Conservation (phyloP, 768 basidiomycete genomes). For the Crucibulum laeve region DNA sequence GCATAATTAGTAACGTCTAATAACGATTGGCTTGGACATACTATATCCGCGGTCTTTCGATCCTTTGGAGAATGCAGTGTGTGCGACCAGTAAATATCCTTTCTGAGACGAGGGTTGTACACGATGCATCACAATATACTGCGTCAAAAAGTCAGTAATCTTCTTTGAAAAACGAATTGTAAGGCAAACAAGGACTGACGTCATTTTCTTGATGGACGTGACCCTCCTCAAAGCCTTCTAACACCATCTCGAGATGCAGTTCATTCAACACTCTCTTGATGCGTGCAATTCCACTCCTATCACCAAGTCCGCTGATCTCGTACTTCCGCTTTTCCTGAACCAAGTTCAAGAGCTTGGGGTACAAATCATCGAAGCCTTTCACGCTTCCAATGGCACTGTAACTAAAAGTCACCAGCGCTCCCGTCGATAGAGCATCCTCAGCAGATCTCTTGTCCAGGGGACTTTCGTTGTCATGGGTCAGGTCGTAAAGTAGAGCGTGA, state of each 20-base stretch:
- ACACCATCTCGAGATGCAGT: slow-evolving; percentile 87
- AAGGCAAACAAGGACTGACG: slow-evolving; percentile 41
- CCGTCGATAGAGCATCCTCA: slow-evolving; percentile 93
- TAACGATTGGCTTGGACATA: slow-evolving; percentile 30
- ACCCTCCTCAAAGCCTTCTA: slow-evolving; percentile 84
- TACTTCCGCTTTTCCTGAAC: slow-evolving; percentile 83
- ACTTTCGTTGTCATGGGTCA: slow-evolving; percentile 97
- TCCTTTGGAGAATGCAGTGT: slow-evolving; percentile 87
- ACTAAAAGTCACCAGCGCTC: slow-evolving; percentile 88
- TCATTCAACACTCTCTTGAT: slow-evolving; percentile 77
- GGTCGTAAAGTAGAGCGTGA: slow-evolving; percentile 91
- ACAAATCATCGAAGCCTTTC: slow-evolving; percentile 96
- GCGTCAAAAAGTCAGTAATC: neutral
- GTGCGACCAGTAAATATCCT: slow-evolving; percentile 89
- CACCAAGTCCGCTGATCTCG: slow-evolving; percentile 55
- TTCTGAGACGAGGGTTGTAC: slow-evolving; percentile 88
- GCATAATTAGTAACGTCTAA: slow-evolving; percentile 1
- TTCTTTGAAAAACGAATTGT: neutral
- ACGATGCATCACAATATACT: slow-evolving; percentile 94
- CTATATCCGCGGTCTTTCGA: slow-evolving; percentile 77
- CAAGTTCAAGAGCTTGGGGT: slow-evolving; percentile 89
- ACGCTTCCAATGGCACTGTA: slow-evolving; percentile 87
- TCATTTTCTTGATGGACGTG: slow-evolving; percentile 97
- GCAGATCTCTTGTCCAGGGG: slow-evolving; percentile 86
- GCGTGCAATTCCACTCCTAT: slow-evolving; percentile 52